Evolutionary conservation across 306 rosid species (phyloP).

Genomic region (Ceratonia siliqua): DNA sequence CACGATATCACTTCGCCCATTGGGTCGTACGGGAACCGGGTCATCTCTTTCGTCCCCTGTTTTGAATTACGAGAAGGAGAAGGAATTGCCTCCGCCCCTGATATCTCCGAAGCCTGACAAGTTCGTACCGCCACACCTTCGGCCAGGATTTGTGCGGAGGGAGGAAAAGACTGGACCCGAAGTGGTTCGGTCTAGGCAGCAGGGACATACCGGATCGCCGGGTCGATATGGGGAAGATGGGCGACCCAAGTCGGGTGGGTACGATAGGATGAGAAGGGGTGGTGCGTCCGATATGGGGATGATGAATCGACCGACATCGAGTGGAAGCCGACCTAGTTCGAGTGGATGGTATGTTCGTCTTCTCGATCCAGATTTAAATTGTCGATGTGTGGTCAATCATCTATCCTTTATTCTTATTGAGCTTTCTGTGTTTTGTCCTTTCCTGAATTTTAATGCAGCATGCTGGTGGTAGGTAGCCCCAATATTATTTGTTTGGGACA

Average conservation of each 20-base stretch:
- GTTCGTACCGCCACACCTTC: conserved; percentile 85
- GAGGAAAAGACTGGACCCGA: conserved; percentile 53
- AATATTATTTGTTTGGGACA: background rate
- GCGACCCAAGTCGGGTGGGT: conserved; percentile 70
- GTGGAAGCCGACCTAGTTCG: conserved; percentile 38
- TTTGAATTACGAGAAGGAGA: conserved; percentile 39
- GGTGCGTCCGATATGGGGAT: conserved; percentile 46
- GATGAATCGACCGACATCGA: conserved; percentile 47
- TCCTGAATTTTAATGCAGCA: background rate
- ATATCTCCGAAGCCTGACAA: conserved; percentile 49
- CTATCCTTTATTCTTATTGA: background rate
- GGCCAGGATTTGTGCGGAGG: conserved; percentile 65
- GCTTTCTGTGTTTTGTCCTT: background rate
- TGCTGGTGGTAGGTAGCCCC: background rate
- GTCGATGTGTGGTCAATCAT: background rate
- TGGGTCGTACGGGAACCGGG: conserved; percentile 56
- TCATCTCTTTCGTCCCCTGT: conserved; percentile 34
- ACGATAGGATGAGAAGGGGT: conserved; percentile 49
- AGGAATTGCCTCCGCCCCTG: conserved; percentile 30
- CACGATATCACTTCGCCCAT: conserved; percentile 72
- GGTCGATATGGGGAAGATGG: conserved; percentile 43
- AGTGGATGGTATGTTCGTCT: conserved; percentile 12
- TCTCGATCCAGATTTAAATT: background rate
- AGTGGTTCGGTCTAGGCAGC: conserved; percentile 34
- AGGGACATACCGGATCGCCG: conserved; percentile 37